phyloP scores from a whole-genome alignment of 371 early-diverging fungal genomes.

The Mucor plumbeus region DNA sequence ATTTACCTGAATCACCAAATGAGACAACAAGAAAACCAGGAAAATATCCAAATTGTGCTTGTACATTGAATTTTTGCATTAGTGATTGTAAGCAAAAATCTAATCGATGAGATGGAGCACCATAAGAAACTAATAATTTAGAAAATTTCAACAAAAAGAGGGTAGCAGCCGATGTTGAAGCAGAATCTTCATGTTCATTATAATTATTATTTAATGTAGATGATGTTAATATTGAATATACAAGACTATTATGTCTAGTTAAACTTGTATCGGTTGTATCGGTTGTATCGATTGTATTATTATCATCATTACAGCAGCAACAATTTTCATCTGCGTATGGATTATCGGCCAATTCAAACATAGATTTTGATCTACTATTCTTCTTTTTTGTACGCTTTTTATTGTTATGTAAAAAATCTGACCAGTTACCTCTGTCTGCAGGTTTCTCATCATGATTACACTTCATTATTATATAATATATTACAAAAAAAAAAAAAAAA shows the following conservation, averaged over 20 bases:
- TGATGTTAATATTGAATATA: constrained; percentile 17
- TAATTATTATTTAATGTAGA: background rate
- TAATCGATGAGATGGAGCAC: constrained; percentile 78
- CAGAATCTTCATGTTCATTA: background rate
- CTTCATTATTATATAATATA: background rate
- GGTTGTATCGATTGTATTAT: background rate
- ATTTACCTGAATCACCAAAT: constrained; percentile 59
- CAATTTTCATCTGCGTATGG: constrained; percentile 24
- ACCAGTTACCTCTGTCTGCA: background rate
- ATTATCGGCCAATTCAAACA: constrained; percentile 32
- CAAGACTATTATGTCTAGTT: background rate
- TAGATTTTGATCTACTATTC: constrained; percentile 35
- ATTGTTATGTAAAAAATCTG: background rate
- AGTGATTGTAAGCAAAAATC: constrained; percentile 63
- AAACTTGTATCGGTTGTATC: background rate
- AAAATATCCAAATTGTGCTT: constrained; percentile 60
- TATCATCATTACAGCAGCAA: constrained; percentile 4
- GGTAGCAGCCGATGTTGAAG: background rate
- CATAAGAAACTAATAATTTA: constrained; percentile 66
- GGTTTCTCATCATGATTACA: background rate
- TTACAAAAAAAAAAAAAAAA: background rate
- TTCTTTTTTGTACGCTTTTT: constrained; percentile 17
- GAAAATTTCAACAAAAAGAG: constrained; percentile 39
- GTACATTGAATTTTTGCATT: constrained; percentile 51
- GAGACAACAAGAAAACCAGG: constrained; percentile 69